Percentiles rank a stretch among this genome's conserved stretches.
phyloP scores from a whole-genome alignment of 768 basidiomycete genomes.

The Trametes cingulata region DNA sequence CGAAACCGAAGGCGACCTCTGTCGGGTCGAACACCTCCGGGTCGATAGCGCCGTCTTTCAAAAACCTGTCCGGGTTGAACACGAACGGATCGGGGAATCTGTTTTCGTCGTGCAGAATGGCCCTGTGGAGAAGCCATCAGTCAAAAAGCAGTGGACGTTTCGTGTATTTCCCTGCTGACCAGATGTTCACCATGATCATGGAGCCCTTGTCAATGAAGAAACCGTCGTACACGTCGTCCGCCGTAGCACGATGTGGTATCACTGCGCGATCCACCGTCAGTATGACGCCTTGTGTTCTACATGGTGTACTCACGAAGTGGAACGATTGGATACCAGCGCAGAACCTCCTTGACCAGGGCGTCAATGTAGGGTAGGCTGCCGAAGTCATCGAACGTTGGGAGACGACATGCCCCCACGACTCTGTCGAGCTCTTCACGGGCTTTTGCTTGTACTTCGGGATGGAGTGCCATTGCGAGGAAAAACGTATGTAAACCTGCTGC shows the following conservation, averaged over 20 bases:
- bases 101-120: constrained; percentile 51
- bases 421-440: constrained; percentile 67
- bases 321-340: constrained; percentile 15
- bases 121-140: neutral
- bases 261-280: neutral
- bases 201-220: constrained; percentile 31
- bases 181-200: constrained; percentile 22
- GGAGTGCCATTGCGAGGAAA: constrained; percentile 61
- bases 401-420: constrained; percentile 52
- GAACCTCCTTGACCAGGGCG: constrained; percentile 50
- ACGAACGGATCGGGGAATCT: constrained; percentile 34
- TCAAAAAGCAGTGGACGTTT: neutral
- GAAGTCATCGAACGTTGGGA: constrained; percentile 60
- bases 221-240: constrained; percentile 30
- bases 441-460: constrained; percentile 55
- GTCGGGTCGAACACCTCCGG: constrained; percentile 7
- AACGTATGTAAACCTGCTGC: constrained; percentile 56
- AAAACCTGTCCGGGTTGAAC: constrained; percentile 38
- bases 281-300: too few relatives aligned
- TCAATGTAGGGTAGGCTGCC: constrained; percentile 55
- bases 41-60: constrained; percentile 5
- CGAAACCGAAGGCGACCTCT: constrained; percentile 22
- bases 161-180: constrained; percentile 1
- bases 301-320: neutral
- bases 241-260: constrained; percentile 25